phyloP scores from a whole-genome alignment of 2,329 filamentous ascomycete genomes.

The Madurella fahalii region DNA sequence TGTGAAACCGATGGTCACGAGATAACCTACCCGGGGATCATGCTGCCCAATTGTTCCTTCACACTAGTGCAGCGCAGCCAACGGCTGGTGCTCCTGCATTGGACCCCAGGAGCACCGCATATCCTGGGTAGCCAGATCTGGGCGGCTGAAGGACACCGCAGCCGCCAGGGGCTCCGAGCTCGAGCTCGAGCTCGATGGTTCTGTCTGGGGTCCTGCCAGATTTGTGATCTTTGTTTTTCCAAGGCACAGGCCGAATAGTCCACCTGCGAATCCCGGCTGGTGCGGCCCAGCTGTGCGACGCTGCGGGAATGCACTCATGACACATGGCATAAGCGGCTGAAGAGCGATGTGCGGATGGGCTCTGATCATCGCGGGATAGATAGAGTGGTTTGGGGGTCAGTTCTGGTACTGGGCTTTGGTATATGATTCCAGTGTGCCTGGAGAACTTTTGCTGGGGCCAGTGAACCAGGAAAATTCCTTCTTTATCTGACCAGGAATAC shows the following conservation, averaged over 20 bases:
- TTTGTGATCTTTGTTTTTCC: neutral
- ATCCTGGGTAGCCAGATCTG: too few species aligned
- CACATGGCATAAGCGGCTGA: slow-evolving; percentile 20
- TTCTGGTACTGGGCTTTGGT: neutral
- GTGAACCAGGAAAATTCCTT: too few species aligned
- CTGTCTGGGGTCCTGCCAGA: too few species aligned
- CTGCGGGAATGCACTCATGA: neutral
- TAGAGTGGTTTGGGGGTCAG: neutral
- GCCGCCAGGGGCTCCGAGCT: too few species aligned
- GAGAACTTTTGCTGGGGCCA: neutral
- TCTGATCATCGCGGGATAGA: too few species aligned
- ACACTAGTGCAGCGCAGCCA: too few species aligned
- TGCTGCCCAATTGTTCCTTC: neutral
- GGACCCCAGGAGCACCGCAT: too few species aligned
- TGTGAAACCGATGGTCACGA: slow-evolving; percentile 8
- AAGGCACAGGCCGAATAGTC: slow-evolving; percentile 1
- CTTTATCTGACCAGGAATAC: neutral
- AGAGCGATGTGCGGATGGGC: slow-evolving; percentile 1
- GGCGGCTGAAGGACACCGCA: too few species aligned
- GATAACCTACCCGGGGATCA: too few species aligned
- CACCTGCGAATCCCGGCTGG: slow-evolving; percentile 1
- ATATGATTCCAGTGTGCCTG: slow-evolving; percentile 1
- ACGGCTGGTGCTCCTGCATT: too few species aligned
- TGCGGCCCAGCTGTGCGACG: slow-evolving; percentile 8
- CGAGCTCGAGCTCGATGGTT: neutral